Base-by-base conservation (phyloP, 148 eudicot genomes). In the Amaranthus cruentus region DNA sequence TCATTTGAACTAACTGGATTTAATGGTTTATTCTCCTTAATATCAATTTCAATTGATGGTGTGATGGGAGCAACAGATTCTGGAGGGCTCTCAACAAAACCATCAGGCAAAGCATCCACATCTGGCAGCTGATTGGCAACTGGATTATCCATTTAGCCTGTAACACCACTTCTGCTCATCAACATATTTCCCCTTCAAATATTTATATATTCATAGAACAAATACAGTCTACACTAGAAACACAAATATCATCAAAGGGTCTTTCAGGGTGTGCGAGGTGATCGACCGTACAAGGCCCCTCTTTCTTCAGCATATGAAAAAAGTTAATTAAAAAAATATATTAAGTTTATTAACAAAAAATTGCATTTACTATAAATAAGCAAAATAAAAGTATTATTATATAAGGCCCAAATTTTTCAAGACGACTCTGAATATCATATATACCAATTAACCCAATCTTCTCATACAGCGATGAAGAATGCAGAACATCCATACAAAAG, bases 91-190 rank as follows among this genome's bases (percentile, higher is more conserved):
- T 88, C 90, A 9, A 92, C 93, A 75, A 93, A 93, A 9, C 96
- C 96, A 75, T 93, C 98, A 21, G 98, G 98, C 86, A 93, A 82
- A 46, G 96, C 83, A 79, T 84, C 90, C 13, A 84, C 93, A 71
- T 90, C 96, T 0, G 98, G 96, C 61, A 90, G 98, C 79, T 76
- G 85, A 77, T 83, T 85, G 53, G 71, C 88, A 8, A 74, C 87
- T 54, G 83, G 70, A 53, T 82, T 81, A 71, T 86, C 91, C 93
- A 90, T 92, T 75, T 76, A 69, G 54, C 64, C 87, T 82, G 54
- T 78, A 53, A 9, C 38, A 58, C 13, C 42, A n/a, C 7, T 18
- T 60, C 73, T 50, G 4, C 51, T 74, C 54, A 63, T 44, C 15
- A 18, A 6, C 15, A 38, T 28, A 52, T 12, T 11, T 66, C 3